Base-by-base conservation (phyloP, 2,329 filamentous ascomycete genomes). In the Trichoderma atrobrunneum region DNA sequence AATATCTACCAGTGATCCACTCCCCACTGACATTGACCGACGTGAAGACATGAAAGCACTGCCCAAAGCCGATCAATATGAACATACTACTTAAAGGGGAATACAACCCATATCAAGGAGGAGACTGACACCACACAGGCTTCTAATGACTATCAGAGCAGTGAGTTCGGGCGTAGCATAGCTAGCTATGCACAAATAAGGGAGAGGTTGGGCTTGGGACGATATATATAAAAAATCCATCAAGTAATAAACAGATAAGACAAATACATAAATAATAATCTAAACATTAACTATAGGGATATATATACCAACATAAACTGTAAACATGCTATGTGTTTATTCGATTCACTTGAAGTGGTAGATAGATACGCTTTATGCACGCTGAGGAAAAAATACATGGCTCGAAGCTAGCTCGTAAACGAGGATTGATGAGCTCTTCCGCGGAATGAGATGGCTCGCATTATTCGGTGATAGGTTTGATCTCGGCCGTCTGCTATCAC, bases 291-390 rank as follows among this genome's bases (percentile, higher is more conserved):
- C 21, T 63, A 64, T 34, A 60, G 28, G 57, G 60, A 43, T 48
- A 61, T 63, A 63, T 62, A 63, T 70, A 63, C 54, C n/a, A 64
- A 63, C 16, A 70, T 18, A 18, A 64, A 32, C 67, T 63, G n/a
- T 62, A 24, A 64, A 63, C n/a, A 34, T 39, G 28, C 24, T 63
- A 16, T 54, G 30, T 63, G 54, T 48, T 24, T 69, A 61, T 39
- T 66, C 12, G 28, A 26, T 69, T 24, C 36, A 28, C 32, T 28
- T 62, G 21, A 26, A 51, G 26, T 16, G 43, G 43, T 30, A 18
- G 59, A 54, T 24, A 18, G 59, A 18, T 63, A 62, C 36, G 54
- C 56, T 63, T 30, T 63, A 30, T 70, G 43, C 43, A 63, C 43
- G 30, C 43, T 34, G 56, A 51, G 32, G 34, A 34, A 34, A 36